Base-by-base conservation (phyloP, 257 asterid species). In the Solanum tarapatanum region DNA sequence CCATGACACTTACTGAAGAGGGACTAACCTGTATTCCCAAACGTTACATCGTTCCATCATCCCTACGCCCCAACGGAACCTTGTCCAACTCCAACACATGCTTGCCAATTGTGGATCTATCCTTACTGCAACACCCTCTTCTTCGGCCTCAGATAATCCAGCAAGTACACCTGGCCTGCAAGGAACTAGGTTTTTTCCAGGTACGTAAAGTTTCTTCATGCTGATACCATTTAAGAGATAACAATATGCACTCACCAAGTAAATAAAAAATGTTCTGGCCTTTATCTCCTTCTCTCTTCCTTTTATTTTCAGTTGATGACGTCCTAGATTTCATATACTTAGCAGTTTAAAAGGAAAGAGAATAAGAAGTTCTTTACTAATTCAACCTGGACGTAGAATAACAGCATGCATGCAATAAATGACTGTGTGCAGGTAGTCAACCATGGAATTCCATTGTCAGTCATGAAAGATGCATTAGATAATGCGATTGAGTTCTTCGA, bases 401-500 rank as follows among this genome's bases (percentile, higher is more conserved):
- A 66, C 75, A 43, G 60, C 84, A 33, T 84, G 89, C 87, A 87
- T 70, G 33, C 88, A 87, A 85, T 23, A 66, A 33, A 60, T 62
- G 74, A 84, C 87, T 66, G 19, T 62, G 26, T 66, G 88, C 90
- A 94, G 98, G 96, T 94, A 86, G 89, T 93, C 90, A 93, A 93
- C 89, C 96, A 94, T 62, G 95, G 94, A 60, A 89, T 94, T 74
- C 92, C 92, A n/a, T 33, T 86, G 62, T 87, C 90, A 30, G 79
- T 88, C 85, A 77, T 90, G 74, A 87, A 85, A 36, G 93, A 88
- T 55, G 94, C 96, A 28, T 77, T 92, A 73, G 93, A 90, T 32
- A 92, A 76, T 55, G 96, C 95, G 8, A 88, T 90, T 72, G 93
- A 90, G 83, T 94, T 94, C 90, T 94, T 94, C 19, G 88, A 91